Conservation (phyloP, 306 rosid species). For the Casuarina glauca region DNA sequence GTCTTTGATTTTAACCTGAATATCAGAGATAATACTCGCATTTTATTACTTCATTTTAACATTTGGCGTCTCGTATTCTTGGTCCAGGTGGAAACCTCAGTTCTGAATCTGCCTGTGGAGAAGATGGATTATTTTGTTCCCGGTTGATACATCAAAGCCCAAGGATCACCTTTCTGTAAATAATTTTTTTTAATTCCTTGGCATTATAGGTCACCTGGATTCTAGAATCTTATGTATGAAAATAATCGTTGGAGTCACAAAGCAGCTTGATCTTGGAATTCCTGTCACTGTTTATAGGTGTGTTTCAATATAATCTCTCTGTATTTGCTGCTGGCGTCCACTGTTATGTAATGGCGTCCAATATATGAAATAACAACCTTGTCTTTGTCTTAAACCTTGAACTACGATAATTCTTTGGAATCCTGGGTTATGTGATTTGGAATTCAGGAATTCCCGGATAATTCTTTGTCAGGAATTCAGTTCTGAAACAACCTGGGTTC, state of each 20-base stretch:
- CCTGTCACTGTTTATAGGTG: neutral
- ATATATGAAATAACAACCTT: neutral
- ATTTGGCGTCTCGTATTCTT: constrained; percentile 7
- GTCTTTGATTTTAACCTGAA: neutral
- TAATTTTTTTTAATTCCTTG: constrained; percentile 22
- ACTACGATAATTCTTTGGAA: neutral
- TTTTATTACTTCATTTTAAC: neutral
- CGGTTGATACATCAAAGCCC: constrained; percentile 47
- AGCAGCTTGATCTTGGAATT: neutral
- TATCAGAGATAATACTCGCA: neutral
- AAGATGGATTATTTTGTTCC: constrained; percentile 93
- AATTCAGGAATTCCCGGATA: too few species aligned
- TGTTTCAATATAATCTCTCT: neutral
- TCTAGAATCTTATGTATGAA: constrained; percentile 7
- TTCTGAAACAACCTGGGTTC: too few species aligned
- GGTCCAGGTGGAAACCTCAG: constrained; percentile 76
- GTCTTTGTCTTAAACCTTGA: neutral
- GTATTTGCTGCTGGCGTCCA: neutral
- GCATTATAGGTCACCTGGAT: constrained; percentile 3
- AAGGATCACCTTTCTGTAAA: constrained; percentile 40
- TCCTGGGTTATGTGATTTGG: too few species aligned
- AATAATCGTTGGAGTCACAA: constrained; percentile 9
- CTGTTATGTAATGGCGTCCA: neutral
- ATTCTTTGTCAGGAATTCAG: too few species aligned
- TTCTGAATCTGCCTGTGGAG: constrained; percentile 81